Evolutionary conservation across 116 monocot genomes (phyloP).

Genomic region (Zostera marina): DNA sequence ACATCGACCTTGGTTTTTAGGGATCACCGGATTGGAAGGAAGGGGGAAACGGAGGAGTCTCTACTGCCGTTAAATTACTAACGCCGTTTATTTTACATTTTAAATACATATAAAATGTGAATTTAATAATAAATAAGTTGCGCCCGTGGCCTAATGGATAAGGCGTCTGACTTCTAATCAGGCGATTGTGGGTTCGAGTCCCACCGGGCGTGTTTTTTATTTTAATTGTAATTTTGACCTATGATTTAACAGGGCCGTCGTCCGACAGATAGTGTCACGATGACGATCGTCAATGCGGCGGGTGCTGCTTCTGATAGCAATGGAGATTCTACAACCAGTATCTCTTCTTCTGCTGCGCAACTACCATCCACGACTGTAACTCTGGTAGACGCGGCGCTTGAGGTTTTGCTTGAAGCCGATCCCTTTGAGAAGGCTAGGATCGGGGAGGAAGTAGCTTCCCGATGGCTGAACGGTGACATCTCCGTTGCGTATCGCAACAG

Average conservation of each 20-base stretch:
- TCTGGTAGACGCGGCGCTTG: slow-evolving; percentile 50
- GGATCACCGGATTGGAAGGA: too few relatives aligned
- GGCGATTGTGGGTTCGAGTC: slow-evolving; percentile 99
- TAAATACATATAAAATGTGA: too few relatives aligned
- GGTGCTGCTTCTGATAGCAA: too few relatives aligned
- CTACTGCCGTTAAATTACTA: too few relatives aligned
- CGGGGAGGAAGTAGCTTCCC: slow-evolving; percentile 31
- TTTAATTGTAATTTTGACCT: too few relatives aligned
- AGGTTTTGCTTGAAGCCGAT: slow-evolving; percentile 39
- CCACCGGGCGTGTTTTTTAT: slow-evolving; percentile 67
- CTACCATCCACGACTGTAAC: slow-evolving; percentile 5
- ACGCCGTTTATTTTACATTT: too few relatives aligned
- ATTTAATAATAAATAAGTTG: background rate
- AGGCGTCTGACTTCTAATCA: slow-evolving; percentile 99
- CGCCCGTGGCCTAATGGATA: slow-evolving; percentile 99
- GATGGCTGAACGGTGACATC: slow-evolving; percentile 46
- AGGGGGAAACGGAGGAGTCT: too few relatives aligned
- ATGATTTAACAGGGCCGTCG: too few relatives aligned
- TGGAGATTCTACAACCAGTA: too few relatives aligned
- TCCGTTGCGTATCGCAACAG: slow-evolving; percentile 12
- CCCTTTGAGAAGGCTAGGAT: slow-evolving; percentile 60
- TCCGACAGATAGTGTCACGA: too few relatives aligned
- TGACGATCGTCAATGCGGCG: too few relatives aligned
- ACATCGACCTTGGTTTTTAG: slow-evolving; percentile 14
- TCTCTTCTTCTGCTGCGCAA: too few relatives aligned